phyloP scores from a whole-genome alignment of 2,329 filamentous ascomycete genomes.

The Fusarium floridanum region DNA sequence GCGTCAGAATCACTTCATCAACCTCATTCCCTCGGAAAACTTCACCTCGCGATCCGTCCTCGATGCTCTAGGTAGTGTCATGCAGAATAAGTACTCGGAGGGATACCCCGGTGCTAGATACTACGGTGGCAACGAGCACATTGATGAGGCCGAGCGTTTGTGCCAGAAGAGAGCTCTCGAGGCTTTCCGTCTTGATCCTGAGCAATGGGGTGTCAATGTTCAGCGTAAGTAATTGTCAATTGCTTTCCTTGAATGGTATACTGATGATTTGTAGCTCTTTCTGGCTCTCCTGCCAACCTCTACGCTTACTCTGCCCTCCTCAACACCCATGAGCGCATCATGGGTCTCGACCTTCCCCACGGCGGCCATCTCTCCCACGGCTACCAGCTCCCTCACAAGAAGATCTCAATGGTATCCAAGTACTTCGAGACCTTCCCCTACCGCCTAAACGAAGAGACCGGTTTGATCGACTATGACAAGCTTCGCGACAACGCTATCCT shows the following conservation, averaged over 20 bases:
- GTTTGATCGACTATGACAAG: slow-evolving; percentile 91
- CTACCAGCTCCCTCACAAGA: slow-evolving; percentile 90
- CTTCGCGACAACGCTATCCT: slow-evolving; percentile 86
- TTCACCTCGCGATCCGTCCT: slow-evolving; percentile 91
- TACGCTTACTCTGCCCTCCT: slow-evolving; percentile 95
- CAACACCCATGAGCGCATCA: slow-evolving; percentile 90
- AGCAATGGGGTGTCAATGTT: slow-evolving; percentile 97
- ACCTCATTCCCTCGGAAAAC: slow-evolving; percentile 92
- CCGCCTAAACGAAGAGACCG: slow-evolving; percentile 86
- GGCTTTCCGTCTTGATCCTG: slow-evolving; percentile 82
- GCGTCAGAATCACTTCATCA: slow-evolving; percentile 96
- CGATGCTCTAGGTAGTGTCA: slow-evolving; percentile 88
- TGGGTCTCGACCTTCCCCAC: slow-evolving; percentile 95
- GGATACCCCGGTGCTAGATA: slow-evolving; percentile 95
- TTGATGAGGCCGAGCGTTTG: slow-evolving; percentile 86
- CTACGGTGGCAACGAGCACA: slow-evolving; percentile 95
- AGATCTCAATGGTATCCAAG: slow-evolving; percentile 95
- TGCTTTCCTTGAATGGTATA: neutral
- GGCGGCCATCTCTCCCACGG: slow-evolving; percentile 95
- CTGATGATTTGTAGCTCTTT: slow-evolving; percentile 70
- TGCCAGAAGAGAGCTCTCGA: slow-evolving; percentile 90
- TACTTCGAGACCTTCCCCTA: slow-evolving; percentile 98
- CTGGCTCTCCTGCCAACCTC: slow-evolving; percentile 77
- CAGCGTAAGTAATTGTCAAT: slow-evolving; percentile 70
- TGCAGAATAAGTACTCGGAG: slow-evolving; percentile 99